phyloP scores from a whole-genome alignment of 2,329 filamentous ascomycete genomes.

The Xylariaceae sp. region DNA sequence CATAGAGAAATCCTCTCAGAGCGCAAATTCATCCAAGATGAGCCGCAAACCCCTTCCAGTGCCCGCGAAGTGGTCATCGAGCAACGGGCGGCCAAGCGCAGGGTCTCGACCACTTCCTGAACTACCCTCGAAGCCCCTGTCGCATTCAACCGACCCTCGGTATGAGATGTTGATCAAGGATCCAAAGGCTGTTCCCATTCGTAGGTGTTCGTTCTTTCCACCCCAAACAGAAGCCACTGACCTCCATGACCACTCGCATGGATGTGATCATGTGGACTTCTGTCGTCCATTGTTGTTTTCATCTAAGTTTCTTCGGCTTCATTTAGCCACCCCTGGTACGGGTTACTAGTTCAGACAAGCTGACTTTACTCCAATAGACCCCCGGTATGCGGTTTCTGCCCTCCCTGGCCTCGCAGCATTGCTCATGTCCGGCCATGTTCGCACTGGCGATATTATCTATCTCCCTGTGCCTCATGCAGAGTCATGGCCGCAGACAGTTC shows the following conservation, averaged over 20 bases:
- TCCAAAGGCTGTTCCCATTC: conserved; percentile 40
- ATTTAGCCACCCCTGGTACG: not conserved
- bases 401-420: conserved; percentile 52
- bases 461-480: conserved; percentile 53
- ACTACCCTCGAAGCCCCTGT: not conserved
- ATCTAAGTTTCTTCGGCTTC: not conserved
- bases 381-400: conserved; percentile 42
- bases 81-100: conserved; percentile 23
- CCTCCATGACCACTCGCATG: not conserved
- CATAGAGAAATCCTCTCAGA: not conserved
- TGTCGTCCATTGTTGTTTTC: not conserved
- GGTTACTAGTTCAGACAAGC: not conserved
- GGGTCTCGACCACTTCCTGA: conserved; percentile 15
- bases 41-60: conserved; percentile 13
- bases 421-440: conserved; percentile 49
- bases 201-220: conserved; percentile 35
- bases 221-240: not conserved
- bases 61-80: conserved; percentile 24
- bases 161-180: conserved; percentile 26
- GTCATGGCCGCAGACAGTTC: conserved; percentile 51
- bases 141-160: conserved; percentile 12
- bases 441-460: conserved; percentile 49
- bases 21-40: conserved; percentile 1
- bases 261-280: not conserved
- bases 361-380: conserved; percentile 34